phyloP scores from a whole-genome alignment of 139 green algal genomes.

The Dunaliella primolecta region DNA sequence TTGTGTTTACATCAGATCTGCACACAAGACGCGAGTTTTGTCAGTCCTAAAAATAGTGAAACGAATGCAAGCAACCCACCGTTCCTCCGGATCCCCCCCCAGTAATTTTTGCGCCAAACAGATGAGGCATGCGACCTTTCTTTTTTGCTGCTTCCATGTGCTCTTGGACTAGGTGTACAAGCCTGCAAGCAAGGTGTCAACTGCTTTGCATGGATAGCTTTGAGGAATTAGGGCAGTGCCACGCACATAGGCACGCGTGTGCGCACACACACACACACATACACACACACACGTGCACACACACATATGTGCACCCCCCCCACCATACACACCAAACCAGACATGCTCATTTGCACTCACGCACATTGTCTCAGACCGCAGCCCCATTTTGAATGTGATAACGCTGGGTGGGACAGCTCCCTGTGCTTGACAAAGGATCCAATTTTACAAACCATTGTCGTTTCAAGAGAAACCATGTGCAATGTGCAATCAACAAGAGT shows the following conservation, averaged over 20 bases:
- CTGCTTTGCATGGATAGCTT: not conserved
- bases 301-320: not conserved
- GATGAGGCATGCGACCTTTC: conserved; percentile 15
- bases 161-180: conserved; percentile 71
- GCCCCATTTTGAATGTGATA: too few relatives aligned
- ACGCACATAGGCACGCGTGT: too few relatives aligned
- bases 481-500: too few relatives aligned
- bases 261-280: not conserved
- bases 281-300: not conserved
- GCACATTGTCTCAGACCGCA: too few relatives aligned
- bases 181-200: conserved; percentile 1
- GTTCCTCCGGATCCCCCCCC: conserved; percentile 88
- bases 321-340: not conserved
- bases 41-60: too few relatives aligned
- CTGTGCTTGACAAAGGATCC: too few relatives aligned
- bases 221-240: not conserved
- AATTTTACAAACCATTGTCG: too few relatives aligned
- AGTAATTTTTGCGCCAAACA: conserved; percentile 94
- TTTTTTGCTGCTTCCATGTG: conserved; percentile 32
- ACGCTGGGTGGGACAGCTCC: too few relatives aligned
- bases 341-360: not conserved
- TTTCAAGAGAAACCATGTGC: too few relatives aligned
- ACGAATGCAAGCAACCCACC: too few relatives aligned
- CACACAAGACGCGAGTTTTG: too few relatives aligned
- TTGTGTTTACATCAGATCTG: too few relatives aligned